These are phyloP conservation scores for Graphium sp. DNA, from an alignment of 2,329 filamentous ascomycete species.

Conservation along the genomic window DNA sequence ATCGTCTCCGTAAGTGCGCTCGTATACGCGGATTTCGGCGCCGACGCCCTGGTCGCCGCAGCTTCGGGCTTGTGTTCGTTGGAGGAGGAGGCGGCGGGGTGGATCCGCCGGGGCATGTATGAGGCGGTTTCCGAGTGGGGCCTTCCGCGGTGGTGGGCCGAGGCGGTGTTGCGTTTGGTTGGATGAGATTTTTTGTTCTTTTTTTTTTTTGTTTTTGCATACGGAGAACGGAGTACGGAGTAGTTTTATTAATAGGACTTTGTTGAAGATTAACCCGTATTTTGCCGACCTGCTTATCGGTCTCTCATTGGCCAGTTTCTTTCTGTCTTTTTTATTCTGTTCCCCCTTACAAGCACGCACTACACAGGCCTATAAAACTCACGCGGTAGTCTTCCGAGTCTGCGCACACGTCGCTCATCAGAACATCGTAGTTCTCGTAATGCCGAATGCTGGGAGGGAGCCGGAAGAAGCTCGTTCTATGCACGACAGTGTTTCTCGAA, in stretches of 20 bases:
- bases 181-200: neutral
- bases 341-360: neutral
- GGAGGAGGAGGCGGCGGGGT: constrained; percentile 38
- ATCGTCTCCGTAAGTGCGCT: constrained; percentile 20
- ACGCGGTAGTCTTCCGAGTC: too few relatives aligned
- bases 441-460: too few relatives aligned
- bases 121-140: constrained; percentile 37
- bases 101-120: constrained; percentile 46
- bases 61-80: constrained; percentile 25
- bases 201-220: neutral
- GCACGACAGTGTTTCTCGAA: too few relatives aligned
- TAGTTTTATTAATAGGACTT: too few relatives aligned
- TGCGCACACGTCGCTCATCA: too few relatives aligned
- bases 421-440: too few relatives aligned
- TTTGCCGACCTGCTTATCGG: neutral
- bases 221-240: too few relatives aligned
- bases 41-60: too few relatives aligned
- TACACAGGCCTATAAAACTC: too few relatives aligned
- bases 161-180: constrained; percentile 28
- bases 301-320: neutral
- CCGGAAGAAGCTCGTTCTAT: too few relatives aligned
- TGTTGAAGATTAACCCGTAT: too few relatives aligned
- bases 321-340: neutral
- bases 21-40: constrained; percentile 51
- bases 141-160: constrained; percentile 36